phyloP scores from a whole-genome alignment of 78 protist species.

The Isochrysis galbana region DNA sequence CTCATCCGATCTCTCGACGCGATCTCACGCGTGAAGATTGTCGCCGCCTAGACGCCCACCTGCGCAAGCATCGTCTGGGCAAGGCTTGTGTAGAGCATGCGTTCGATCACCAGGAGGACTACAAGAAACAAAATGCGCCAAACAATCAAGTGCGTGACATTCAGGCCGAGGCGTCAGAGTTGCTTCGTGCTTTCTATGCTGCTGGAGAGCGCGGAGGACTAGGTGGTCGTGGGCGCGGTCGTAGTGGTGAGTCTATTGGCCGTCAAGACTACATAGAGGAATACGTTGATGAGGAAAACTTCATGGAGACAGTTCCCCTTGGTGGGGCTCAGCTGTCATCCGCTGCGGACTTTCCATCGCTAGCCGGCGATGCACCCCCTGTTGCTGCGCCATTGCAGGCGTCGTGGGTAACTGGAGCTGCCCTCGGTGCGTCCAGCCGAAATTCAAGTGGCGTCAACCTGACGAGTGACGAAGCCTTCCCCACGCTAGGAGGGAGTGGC shows the following conservation, averaged over 20 bases:
- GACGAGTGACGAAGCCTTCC: neutral
- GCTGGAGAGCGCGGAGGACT: neutral
- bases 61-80: no score
- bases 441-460: neutral
- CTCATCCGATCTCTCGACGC: slow-evolving; percentile 12
- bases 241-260: neutral
- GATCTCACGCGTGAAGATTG: neutral
- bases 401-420: neutral
- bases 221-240: neutral
- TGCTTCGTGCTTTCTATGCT: neutral
- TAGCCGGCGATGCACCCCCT: neutral
- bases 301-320: neutral
- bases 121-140: neutral
- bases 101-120: neutral
- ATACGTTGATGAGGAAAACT: neutral
- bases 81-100: neutral
- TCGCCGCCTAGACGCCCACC: neutral
- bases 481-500: neutral
- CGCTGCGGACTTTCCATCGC: slow-evolving; percentile 4
- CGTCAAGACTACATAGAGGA: neutral
- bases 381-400: neutral
- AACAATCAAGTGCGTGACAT: neutral
- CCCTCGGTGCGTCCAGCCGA: neutral
- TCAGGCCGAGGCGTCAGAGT: neutral
- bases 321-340: neutral